A percentile compares a stretch with the other conserved stretches of the same genome.
These are phyloP conservation scores for Sporothrix curviconia DNA, from an alignment of 2,329 filamentous ascomycete species.

Conservation along the genomic window DNA sequence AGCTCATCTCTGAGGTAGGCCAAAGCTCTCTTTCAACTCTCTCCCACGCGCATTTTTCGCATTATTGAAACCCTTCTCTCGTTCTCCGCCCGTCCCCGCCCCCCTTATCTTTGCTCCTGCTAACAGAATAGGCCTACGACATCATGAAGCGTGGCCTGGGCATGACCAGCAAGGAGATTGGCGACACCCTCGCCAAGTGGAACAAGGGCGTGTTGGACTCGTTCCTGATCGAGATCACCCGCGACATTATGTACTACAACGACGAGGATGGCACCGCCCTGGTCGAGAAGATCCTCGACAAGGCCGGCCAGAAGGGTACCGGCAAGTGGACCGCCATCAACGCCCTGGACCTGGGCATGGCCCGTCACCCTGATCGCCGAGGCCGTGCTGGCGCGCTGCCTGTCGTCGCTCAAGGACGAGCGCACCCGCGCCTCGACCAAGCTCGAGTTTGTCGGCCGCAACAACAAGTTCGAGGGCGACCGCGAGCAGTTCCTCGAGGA, in stretches of 20 bases:
- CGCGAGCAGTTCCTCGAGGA: constrained; percentile 91
- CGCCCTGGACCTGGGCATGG: constrained; percentile 94
- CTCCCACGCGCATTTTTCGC: neutral
- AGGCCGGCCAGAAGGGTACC: constrained; percentile 98
- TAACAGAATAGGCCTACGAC: constrained; percentile 71
- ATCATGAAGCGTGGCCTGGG: constrained; percentile 98
- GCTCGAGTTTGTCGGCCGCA: constrained; percentile 67
- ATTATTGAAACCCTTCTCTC: neutral
- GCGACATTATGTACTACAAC: constrained; percentile 97
- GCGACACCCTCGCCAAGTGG: constrained; percentile 90
- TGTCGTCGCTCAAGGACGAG: constrained; percentile 92
- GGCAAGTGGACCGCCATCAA: constrained; percentile 99
- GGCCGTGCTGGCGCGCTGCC: constrained; percentile 88
- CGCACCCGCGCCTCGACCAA: constrained; percentile 73
- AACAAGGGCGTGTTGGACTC: constrained; percentile 98
- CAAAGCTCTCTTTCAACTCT: neutral
- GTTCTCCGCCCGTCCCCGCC: constrained; percentile 32
- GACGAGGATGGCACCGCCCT: constrained; percentile 87
- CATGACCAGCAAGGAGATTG: constrained; percentile 86
- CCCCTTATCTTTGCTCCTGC: no score
- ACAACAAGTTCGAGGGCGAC: constrained; percentile 78
- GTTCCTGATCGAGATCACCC: constrained; percentile 98
- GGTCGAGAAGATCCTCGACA: constrained; percentile 98
- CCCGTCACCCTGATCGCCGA: constrained; percentile 97
- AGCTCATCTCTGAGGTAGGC: constrained; percentile 94